Conservation (phyloP, 768 basidiomycete genomes). For the Trametes meyenii region DNA sequence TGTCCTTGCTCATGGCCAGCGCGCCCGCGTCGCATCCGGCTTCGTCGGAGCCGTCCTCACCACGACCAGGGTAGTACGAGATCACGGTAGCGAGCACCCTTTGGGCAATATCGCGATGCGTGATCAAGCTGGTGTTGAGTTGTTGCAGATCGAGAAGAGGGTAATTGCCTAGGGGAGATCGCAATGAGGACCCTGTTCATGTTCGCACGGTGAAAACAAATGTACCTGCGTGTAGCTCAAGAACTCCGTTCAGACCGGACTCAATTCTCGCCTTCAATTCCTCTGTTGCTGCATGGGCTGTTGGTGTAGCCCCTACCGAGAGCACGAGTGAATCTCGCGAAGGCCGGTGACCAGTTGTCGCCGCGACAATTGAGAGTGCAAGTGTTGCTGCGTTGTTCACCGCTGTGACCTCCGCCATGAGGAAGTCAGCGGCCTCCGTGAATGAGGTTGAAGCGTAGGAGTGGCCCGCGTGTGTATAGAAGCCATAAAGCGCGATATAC, state of each 20-base stretch:
- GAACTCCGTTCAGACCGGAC: constrained; percentile 27
- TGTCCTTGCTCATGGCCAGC: constrained; percentile 88
- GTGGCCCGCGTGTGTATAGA: constrained; percentile 81
- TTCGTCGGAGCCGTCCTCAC: constrained; percentile 63
- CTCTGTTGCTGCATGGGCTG: constrained; percentile 75
- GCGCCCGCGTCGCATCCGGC: constrained; percentile 84
- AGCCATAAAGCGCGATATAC: constrained; percentile 70
- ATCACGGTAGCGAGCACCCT: constrained; percentile 72
- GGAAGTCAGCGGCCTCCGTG: constrained; percentile 62
- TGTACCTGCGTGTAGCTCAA: constrained; percentile 79
- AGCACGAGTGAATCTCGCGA: constrained; percentile 62
- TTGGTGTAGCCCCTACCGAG: constrained; percentile 86
- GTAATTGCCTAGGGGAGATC: constrained; percentile 61
- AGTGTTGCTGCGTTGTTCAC: constrained; percentile 67
- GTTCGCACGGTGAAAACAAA: neutral
- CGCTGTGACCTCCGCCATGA: constrained; percentile 69
- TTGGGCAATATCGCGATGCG: constrained; percentile 59
- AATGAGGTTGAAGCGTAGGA: constrained; percentile 76
- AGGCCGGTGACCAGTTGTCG: constrained; percentile 35
- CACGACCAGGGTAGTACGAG: constrained; percentile 78
- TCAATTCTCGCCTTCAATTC: constrained; percentile 53
- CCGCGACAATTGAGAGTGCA: constrained; percentile 50
- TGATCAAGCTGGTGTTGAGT: constrained; percentile 69
- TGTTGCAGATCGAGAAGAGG: constrained; percentile 86
- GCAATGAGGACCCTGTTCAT: neutral